Percentiles rank a stretch among this genome's conserved stretches.
phyloP scores from a whole-genome alignment of 192 early-diverging fungal genomes.

The Nowakowskiella sp. region DNA sequence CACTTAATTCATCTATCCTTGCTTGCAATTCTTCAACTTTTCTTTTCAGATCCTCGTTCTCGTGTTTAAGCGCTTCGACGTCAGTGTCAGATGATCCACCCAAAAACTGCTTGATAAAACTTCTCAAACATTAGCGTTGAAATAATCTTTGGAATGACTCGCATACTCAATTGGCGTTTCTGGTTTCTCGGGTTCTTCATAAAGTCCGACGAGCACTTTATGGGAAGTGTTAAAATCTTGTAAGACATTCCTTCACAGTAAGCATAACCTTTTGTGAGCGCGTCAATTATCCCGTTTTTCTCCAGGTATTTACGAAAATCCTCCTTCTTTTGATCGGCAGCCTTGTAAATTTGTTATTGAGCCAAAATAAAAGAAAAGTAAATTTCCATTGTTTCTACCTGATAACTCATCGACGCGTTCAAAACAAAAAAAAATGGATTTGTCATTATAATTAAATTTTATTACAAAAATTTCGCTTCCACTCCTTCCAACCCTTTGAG shows the following conservation, averaged over 20 bases:
- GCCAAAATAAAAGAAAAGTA: too few species aligned
- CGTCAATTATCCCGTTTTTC: slow-evolving; percentile 55
- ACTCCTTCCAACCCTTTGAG: too few species aligned
- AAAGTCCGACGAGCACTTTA: slow-evolving; percentile 54
- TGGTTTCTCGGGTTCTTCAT: slow-evolving; percentile 60
- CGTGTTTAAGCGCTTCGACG: slow-evolving; percentile 41
- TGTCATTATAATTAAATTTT: too few species aligned
- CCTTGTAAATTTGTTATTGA: too few species aligned
- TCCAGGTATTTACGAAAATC: slow-evolving; percentile 60
- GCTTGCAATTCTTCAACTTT: slow-evolving; percentile 47
- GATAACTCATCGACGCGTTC: too few species aligned
- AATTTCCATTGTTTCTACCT: too few species aligned
- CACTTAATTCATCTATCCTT: slow-evolving; percentile 40
- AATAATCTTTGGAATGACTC: background rate
- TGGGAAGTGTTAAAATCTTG: background rate
- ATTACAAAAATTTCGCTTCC: too few species aligned
- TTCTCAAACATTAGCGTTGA: slow-evolving; percentile 3
- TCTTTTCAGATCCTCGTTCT: slow-evolving; percentile 50
- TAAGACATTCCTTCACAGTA: background rate
- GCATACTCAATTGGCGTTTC: slow-evolving; percentile 49
- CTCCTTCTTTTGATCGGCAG: slow-evolving; percentile 54
- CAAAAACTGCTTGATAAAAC: slow-evolving; percentile 54
- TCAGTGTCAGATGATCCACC: slow-evolving; percentile 50
- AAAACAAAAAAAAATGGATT: too few species aligned
- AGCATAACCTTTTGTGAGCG: slow-evolving; percentile 50